phyloP scores from a whole-genome alignment of 495 filamentous ascomycete genomes.

The Penicillium turbatum region DNA sequence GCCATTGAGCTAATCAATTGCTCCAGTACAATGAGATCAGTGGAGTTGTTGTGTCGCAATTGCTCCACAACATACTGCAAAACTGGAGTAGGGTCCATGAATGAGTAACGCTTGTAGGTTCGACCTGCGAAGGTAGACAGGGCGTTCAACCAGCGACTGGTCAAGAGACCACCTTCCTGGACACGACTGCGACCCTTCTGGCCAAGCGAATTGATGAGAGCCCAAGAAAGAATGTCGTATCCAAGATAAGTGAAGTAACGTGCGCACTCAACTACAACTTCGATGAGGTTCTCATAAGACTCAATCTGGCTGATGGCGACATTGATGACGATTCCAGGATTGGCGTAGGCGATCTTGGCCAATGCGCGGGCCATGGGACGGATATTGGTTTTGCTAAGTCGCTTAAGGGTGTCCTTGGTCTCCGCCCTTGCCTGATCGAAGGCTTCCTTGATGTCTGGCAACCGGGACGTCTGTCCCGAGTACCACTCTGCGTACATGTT shows the following conservation, averaged over 20 bases:
- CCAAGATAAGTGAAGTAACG: slow-evolving; percentile 88
- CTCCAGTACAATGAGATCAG: slow-evolving; percentile 82
- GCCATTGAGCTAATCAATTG: slow-evolving; percentile 88
- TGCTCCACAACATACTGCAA: slow-evolving; percentile 86
- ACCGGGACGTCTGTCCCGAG: slow-evolving; percentile 65
- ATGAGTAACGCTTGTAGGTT: slow-evolving; percentile 72
- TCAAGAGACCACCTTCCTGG: slow-evolving; percentile 78
- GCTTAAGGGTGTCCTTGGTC: slow-evolving; percentile 76
- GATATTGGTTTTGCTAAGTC: slow-evolving; percentile 80
- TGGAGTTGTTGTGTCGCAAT: slow-evolving; percentile 72
- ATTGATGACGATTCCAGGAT: slow-evolving; percentile 86
- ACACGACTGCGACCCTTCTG: slow-evolving; percentile 71
- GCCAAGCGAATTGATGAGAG: slow-evolving; percentile 72
- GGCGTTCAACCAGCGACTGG: slow-evolving; percentile 83
- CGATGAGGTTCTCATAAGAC: slow-evolving; percentile 85
- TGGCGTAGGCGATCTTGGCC: slow-evolving; percentile 81
- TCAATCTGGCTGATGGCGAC: slow-evolving; percentile 84
- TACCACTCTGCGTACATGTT: slow-evolving; percentile 93
- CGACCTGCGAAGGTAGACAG: slow-evolving; percentile 81
- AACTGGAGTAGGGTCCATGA: slow-evolving; percentile 80
- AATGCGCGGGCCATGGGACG: slow-evolving; percentile 76
- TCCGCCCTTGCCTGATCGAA: slow-evolving; percentile 72
- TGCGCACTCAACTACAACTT: slow-evolving; percentile 87
- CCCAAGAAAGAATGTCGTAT: slow-evolving; percentile 90
- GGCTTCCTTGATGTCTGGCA: slow-evolving; percentile 72